Percentiles rank a stretch among this genome's conserved stretches.
These are phyloP conservation scores for Tolypocladium amazonense DNA, from an alignment of 2,329 filamentous ascomycete species.

Conservation along the genomic window DNA sequence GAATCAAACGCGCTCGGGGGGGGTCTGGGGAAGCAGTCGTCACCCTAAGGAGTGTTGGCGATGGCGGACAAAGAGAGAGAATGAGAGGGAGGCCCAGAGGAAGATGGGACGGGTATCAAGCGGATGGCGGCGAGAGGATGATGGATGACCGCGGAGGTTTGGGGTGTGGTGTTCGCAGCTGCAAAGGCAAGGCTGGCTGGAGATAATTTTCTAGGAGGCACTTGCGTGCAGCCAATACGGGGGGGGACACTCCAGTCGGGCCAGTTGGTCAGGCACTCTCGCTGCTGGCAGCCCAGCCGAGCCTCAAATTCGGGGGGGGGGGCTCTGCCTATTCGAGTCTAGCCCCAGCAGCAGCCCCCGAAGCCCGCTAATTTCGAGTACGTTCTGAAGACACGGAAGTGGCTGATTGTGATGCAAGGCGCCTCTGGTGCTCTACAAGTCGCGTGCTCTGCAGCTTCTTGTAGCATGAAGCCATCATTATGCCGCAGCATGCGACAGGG, in stretches of 20 bases:
- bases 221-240: background rate
- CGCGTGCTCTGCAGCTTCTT: background rate
- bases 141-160: constrained; percentile 16
- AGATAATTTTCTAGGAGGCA: constrained; percentile 21
- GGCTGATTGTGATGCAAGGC: too few species aligned
- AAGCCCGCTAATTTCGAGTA: background rate
- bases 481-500: background rate
- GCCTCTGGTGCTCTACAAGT: background rate
- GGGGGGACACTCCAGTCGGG: background rate
- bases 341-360: background rate
- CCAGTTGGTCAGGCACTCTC: background rate
- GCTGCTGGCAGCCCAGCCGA: background rate
- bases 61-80: background rate
- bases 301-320: background rate
- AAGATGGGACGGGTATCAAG: constrained; percentile 20
- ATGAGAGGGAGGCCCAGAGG: constrained; percentile 9
- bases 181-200: constrained; percentile 17
- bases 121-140: constrained; percentile 15
- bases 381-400: background rate
- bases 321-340: background rate
- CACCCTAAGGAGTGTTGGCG: background rate
- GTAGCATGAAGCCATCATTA: background rate
- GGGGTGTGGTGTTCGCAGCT: constrained; percentile 22
- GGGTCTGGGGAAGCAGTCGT: constrained; percentile 3
- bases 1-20: constrained; percentile 12